Evolutionary conservation across 495 filamentous ascomycete genomes (phyloP).

Genomic region (Neurospora sp.): DNA sequence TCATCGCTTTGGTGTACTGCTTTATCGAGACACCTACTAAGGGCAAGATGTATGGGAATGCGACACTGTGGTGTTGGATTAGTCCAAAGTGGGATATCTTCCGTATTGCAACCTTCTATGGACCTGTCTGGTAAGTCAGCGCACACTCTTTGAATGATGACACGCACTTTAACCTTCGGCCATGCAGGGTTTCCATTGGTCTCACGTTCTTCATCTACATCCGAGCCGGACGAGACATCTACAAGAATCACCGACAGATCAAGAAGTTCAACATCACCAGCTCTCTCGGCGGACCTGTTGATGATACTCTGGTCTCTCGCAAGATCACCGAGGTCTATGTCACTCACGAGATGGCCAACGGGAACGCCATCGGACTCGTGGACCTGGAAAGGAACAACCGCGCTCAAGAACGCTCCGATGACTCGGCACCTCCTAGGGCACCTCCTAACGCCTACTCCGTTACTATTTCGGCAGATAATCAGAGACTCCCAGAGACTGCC

Average conservation of each 20-base stretch:
- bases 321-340: conserved; percentile 51
- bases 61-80: conserved; percentile 83
- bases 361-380: conserved; percentile 13
- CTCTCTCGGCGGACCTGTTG: conserved; percentile 16
- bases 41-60: conserved; percentile 63
- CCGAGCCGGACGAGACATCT: conserved; percentile 63
- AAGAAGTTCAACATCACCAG: conserved; percentile 34
- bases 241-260: conserved; percentile 39
- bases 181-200: conserved; percentile 48
- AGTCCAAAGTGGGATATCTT: conserved; percentile 54
- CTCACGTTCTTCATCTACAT: conserved; percentile 66
- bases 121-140: conserved; percentile 59
- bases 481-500: not conserved
- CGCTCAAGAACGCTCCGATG: not conserved
- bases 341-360: conserved; percentile 30
- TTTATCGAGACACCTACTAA: conserved; percentile 43
- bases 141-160: not conserved
- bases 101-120: conserved; percentile 73
- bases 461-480: conserved; percentile 31
- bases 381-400: conserved; percentile 10
- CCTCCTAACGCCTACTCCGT: conserved; percentile 31
- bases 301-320: conserved; percentile 33
- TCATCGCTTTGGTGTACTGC: conserved; percentile 59
- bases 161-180: not conserved
- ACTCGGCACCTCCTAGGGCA: conserved; percentile 5